Percentiles rank a stretch among this genome's conserved stretches.
These are phyloP conservation scores for Daldinia grandis DNA, from an alignment of 495 filamentous ascomycete species.

Conservation along the genomic window DNA sequence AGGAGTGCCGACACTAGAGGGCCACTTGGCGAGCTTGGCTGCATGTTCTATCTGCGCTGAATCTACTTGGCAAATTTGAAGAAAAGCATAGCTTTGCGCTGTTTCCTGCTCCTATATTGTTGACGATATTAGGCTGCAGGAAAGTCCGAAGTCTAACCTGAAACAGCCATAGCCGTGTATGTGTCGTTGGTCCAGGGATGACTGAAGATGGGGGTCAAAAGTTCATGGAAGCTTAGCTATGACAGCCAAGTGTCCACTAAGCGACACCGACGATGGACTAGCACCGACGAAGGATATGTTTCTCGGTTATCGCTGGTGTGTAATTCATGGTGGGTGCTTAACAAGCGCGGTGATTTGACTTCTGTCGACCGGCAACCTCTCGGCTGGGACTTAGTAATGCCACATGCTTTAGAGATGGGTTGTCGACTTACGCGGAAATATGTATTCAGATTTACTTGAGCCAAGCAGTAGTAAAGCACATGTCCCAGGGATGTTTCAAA, in stretches of 20 bases:
- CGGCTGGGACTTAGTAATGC: background rate
- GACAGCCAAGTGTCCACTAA: background rate
- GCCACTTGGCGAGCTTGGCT: slow-evolving; percentile 33
- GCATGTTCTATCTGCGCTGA: slow-evolving; percentile 23
- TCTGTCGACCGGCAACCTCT: background rate
- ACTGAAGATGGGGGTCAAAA: slow-evolving; percentile 5
- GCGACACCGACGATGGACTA: background rate
- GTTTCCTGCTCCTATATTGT: background rate
- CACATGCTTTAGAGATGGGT: background rate
- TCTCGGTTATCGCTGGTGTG: background rate
- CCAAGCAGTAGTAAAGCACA: background rate
- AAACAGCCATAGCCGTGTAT: background rate
- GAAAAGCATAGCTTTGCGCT: slow-evolving; percentile 1
- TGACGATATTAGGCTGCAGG: slow-evolving; percentile 12
- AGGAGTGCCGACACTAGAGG: slow-evolving; percentile 31
- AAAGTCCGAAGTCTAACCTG: slow-evolving; percentile 25
- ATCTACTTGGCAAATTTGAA: slow-evolving; percentile 28
- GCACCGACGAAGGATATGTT: background rate
- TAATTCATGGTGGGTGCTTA: background rate
- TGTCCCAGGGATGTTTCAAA: slow-evolving; percentile 2
- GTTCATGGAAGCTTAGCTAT: background rate
- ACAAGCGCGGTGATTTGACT: background rate
- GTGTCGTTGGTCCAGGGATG: background rate
- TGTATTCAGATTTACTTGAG: background rate
- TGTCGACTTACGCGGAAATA: background rate